phyloP scores from a whole-genome alignment of 306 rosid genomes.

The Quercus engelmannii region DNA sequence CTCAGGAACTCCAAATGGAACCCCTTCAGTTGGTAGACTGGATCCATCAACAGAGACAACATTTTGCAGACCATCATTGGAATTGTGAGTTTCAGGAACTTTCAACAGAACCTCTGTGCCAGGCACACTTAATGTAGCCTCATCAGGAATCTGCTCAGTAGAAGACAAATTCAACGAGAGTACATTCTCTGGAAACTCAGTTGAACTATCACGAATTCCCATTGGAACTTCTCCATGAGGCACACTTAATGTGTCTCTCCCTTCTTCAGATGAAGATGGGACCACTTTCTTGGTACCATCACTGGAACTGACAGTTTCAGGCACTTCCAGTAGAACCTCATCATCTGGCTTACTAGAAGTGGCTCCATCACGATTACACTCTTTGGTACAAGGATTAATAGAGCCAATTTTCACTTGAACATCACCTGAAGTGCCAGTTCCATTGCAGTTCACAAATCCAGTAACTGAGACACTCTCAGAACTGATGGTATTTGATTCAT shows the following conservation, averaged over 20 bases:
- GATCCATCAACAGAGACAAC: conserved; percentile 8
- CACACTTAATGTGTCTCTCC: conserved; percentile 12
- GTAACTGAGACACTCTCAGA: conserved; percentile 18
- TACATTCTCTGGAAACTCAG: conserved; percentile 15
- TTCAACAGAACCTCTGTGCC: conserved; percentile 14
- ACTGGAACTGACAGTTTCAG: conserved; percentile 11
- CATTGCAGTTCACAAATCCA: conserved; percentile 9
- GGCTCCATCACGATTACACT: conserved; percentile 22
- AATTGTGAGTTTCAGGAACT: conserved; percentile 13
- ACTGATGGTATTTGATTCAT: conserved; percentile 13
- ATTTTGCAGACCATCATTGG: conserved; percentile 13
- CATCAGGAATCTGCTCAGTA: conserved; percentile 24
- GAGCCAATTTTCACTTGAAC: conserved; percentile 23
- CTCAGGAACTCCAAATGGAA: conserved; percentile 13
- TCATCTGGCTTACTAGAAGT: conserved; percentile 3
- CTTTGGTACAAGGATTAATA: conserved; percentile 21
- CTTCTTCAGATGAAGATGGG: conserved; percentile 15
- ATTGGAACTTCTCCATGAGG: conserved; percentile 26
- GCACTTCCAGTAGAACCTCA: conserved; percentile 18
- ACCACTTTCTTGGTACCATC: conserved; percentile 5
- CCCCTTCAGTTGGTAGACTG: conserved; percentile 26
- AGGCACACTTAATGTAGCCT: conserved; percentile 3
- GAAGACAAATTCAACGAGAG: conserved; percentile 14
- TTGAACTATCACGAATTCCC: background rate
- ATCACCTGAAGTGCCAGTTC: conserved; percentile 28